A percentile compares a stretch with the other conserved stretches of the same genome.
These are phyloP conservation scores for Sphaerosporella brunnea DNA, from an alignment of 495 filamentous ascomycete genomes.

Conservation along the genomic window DNA sequence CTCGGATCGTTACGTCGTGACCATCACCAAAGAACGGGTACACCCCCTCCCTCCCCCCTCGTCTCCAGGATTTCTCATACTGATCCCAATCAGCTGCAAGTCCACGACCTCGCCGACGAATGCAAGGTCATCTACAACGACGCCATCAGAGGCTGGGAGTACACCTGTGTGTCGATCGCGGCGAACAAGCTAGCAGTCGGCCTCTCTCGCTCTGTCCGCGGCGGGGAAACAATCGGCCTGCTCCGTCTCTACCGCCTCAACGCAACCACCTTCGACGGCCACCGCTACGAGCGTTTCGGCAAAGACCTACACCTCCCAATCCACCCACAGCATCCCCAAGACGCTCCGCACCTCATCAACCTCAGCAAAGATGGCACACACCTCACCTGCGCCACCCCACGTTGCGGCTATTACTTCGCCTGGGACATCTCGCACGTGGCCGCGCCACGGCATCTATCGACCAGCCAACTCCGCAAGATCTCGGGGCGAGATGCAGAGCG, in stretches of 20 bases:
- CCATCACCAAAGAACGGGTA: slow-evolving; percentile 21
- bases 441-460: slow-evolving; percentile 19
- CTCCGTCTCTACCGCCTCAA: slow-evolving; percentile 22
- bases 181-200: slow-evolving; percentile 20
- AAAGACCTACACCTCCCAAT: slow-evolving; percentile 23
- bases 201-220: slow-evolving; percentile 16
- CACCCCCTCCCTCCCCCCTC: neutral
- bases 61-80: neutral
- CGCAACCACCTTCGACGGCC: slow-evolving; percentile 13
- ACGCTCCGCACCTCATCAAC: slow-evolving; percentile 19
- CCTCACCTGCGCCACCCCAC: slow-evolving; percentile 19
- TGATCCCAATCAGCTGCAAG: slow-evolving; percentile 18
- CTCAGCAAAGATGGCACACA: slow-evolving; percentile 18
- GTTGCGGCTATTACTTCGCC: slow-evolving; percentile 23
- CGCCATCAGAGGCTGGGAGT: slow-evolving; percentile 21
- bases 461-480: slow-evolving; percentile 11
- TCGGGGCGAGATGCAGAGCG: slow-evolving; percentile 19
- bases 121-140: slow-evolving; percentile 23
- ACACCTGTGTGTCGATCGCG: slow-evolving; percentile 17
- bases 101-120: slow-evolving; percentile 21
- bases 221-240: slow-evolving; percentile 21
- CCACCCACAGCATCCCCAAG: slow-evolving; percentile 10
- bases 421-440: slow-evolving; percentile 21
- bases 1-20: slow-evolving; percentile 21
- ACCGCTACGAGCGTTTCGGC: slow-evolving; percentile 13